These are phyloP conservation scores for Penicillium pulvis DNA, from an alignment of 495 filamentous ascomycete genomes.

Conservation along the genomic window DNA sequence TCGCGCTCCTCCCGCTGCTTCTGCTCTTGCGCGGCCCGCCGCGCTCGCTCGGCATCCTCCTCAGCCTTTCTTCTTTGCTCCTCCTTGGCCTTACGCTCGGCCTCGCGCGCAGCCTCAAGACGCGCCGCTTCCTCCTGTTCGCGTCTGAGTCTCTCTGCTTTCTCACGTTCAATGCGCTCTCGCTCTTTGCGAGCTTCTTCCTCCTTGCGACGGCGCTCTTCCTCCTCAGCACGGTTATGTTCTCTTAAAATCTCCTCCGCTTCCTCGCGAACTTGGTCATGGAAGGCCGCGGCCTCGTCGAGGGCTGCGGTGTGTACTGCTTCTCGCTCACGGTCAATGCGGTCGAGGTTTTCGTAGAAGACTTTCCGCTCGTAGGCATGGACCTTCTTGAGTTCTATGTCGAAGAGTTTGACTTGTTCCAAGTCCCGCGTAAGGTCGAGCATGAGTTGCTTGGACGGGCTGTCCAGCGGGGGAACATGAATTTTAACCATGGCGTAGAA, in stretches of 20 bases:
- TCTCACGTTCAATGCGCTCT: slow-evolving; percentile 43
- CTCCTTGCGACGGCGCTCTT: slow-evolving; percentile 35
- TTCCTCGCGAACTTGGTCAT: slow-evolving; percentile 63
- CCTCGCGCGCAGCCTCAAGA: slow-evolving; percentile 44
- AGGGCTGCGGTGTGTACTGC: slow-evolving; percentile 61
- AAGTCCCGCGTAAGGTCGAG: slow-evolving; percentile 47
- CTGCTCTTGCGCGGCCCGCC: slow-evolving; percentile 47
- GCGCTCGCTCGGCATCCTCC: slow-evolving; percentile 44
- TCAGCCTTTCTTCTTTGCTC: slow-evolving; percentile 26
- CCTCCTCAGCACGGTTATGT: slow-evolving; percentile 40
- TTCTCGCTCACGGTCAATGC: slow-evolving; percentile 43
- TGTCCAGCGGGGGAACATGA: slow-evolving; percentile 39
- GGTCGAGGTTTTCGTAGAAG: slow-evolving; percentile 50
- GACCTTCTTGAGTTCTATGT: slow-evolving; percentile 43
- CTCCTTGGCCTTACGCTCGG: slow-evolving; percentile 5
- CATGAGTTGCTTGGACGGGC: slow-evolving; percentile 53
- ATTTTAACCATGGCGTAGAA: slow-evolving; percentile 28
- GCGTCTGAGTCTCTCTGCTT: slow-evolving; percentile 35
- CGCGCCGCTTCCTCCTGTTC: slow-evolving; percentile 44
- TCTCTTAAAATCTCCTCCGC: slow-evolving; percentile 50
- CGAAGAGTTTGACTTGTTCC: slow-evolving; percentile 40
- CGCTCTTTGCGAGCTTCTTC: slow-evolving; percentile 38
- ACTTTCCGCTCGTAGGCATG: slow-evolving; percentile 46
- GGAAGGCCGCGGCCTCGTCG: slow-evolving; percentile 59
- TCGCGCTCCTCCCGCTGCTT: slow-evolving; percentile 59